Conservation (phyloP, 108 stramenopile genomes). For the Cyclotella baltica region DNA sequence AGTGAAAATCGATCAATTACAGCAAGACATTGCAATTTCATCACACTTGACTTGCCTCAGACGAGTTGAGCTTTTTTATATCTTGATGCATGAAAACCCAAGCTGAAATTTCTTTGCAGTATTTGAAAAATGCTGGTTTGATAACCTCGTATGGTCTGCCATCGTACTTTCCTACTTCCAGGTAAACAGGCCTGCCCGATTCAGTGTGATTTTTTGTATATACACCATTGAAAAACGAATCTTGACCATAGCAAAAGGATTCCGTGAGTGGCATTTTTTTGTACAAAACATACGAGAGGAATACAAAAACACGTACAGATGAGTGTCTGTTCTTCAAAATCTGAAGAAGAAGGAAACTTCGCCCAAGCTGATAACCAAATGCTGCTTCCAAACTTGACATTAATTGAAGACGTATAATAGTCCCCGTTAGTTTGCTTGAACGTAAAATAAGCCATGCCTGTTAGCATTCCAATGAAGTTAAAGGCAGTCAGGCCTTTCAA, state of each 20-base stretch:
- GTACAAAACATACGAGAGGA: too few species aligned
- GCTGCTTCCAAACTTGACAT: neutral
- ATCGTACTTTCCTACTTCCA: neutral
- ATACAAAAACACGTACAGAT: too few species aligned
- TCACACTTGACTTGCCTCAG: neutral
- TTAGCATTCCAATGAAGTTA: neutral
- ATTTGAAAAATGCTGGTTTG: constrained; percentile 15
- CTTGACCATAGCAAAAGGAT: too few species aligned
- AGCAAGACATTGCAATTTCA: neutral
- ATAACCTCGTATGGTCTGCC: neutral
- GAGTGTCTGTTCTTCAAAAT: too few species aligned
- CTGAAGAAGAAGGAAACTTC: too few species aligned
- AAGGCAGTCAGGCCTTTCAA: neutral
- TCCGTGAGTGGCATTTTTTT: too few species aligned
- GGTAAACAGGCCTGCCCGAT: neutral
- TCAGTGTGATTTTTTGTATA: neutral
- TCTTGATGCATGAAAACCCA: constrained; percentile 32
- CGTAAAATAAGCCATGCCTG: neutral
- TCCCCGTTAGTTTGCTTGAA: neutral
- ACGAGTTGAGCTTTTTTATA: constrained; percentile 18
- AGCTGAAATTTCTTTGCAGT: constrained; percentile 3
- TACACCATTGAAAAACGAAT: constrained; percentile 16
- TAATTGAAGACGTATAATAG: neutral
- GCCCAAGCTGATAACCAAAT: too few species aligned
- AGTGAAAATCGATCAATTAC: neutral